Evolutionary conservation across 371 early-diverging fungal genomes (phyloP).

Genomic region (Apophysomyces ossiformis): DNA sequence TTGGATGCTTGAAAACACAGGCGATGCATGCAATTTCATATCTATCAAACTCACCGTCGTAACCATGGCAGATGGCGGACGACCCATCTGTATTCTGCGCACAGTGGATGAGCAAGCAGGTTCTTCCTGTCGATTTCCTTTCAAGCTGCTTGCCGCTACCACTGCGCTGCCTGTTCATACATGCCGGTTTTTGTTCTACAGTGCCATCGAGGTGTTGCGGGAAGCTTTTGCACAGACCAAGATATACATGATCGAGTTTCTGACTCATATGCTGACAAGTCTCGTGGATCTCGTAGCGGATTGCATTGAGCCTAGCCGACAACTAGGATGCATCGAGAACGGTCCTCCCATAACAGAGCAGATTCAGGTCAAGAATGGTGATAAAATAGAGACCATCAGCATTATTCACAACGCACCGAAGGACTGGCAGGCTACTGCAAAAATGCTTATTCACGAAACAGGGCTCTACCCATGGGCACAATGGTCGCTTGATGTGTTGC

Average conservation of each 20-base stretch:
- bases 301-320: constrained; percentile 12
- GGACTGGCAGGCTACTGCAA: not conserved
- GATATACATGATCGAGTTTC: constrained; percentile 15
- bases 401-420: not conserved
- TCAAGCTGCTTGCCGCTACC: not conserved
- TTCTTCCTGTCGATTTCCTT: constrained; percentile 2
- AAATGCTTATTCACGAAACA: constrained; percentile 1
- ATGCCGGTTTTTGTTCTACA: not conserved
- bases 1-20: not conserved
- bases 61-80: not conserved
- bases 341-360: not conserved
- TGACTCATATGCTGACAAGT: constrained; percentile 16
- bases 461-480: constrained; percentile 4
- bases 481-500: constrained; percentile 10
- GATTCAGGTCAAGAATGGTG: not conserved
- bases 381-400: not conserved
- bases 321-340: not conserved
- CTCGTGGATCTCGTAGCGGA: constrained; percentile 17
- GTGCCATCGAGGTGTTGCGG: not conserved
- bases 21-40: not conserved
- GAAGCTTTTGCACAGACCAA: constrained; percentile 14
- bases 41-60: constrained; percentile 1
- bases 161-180: not conserved
- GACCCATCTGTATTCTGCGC: constrained; percentile 10
- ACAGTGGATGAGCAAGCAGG: not conserved